phyloP scores from a whole-genome alignment of 352 stramenopile species.

The Globisporangium echinulatum region DNA sequence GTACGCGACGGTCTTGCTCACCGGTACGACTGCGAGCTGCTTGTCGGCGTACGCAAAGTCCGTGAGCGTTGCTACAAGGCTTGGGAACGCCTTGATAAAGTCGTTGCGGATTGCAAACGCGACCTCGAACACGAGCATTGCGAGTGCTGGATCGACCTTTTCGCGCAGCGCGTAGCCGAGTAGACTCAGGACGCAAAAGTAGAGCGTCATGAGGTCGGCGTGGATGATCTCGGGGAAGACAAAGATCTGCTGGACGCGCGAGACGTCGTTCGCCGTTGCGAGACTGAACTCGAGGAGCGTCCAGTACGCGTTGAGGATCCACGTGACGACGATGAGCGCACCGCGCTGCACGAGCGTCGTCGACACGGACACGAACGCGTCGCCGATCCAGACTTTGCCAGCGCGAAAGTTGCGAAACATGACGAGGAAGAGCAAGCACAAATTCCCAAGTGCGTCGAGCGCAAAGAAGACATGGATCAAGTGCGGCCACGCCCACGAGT shows the following conservation, averaged over 20 bases:
- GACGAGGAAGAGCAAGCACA: slow-evolving; percentile 31
- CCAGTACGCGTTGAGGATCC: slow-evolving; percentile 42
- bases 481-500: slow-evolving; percentile 50
- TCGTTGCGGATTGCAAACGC: slow-evolving; percentile 1
- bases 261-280: slow-evolving; percentile 7
- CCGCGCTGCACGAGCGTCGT: slow-evolving; percentile 25
- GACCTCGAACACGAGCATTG: slow-evolving; percentile 3
- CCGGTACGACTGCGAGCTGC: not conserved
- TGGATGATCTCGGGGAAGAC: slow-evolving; percentile 4
- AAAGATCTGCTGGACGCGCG: slow-evolving; percentile 1
- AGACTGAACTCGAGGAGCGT: slow-evolving; percentile 31
- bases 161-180: slow-evolving; percentile 1
- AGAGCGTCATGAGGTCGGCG: slow-evolving; percentile 11
- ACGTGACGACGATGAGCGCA: slow-evolving; percentile 23
- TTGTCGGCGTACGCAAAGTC: slow-evolving; percentile 2
- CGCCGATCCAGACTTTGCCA: slow-evolving; percentile 37
- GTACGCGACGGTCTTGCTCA: not conserved
- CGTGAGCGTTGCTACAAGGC: not conserved
- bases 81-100: slow-evolving; percentile 2
- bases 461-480: slow-evolving; percentile 38
- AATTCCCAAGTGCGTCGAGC: slow-evolving; percentile 27
- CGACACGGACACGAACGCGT: slow-evolving; percentile 42
- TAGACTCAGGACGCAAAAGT: not conserved
- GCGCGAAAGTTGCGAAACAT: slow-evolving; percentile 27
- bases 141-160: slow-evolving; percentile 3